Conservation (phyloP, 108 stramenopile species). For the Thalassiosira profunda region DNA sequence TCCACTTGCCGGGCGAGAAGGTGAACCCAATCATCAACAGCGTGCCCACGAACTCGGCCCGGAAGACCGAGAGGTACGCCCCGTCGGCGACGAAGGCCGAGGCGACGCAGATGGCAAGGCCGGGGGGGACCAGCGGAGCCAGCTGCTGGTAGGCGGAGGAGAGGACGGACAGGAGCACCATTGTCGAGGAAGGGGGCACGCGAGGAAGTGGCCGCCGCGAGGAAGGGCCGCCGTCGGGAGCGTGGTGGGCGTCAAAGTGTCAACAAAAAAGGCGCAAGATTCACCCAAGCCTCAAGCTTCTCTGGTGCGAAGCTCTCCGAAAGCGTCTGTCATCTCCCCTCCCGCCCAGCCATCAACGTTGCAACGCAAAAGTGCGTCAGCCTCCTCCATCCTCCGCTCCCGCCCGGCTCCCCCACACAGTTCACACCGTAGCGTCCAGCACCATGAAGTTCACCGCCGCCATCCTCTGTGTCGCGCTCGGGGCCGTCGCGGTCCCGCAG, state of each 20-base stretch:
- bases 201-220: neutral
- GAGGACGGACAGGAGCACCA: conserved; percentile 24
- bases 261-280: no score
- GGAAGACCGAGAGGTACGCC: conserved; percentile 60
- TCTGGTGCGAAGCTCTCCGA: no score
- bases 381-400: no score
- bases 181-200: neutral
- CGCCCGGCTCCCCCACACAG: neutral
- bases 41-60: conserved; percentile 82
- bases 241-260: neutral
- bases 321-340: conserved; percentile 1
- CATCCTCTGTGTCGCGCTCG: conserved; percentile 22
- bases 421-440: neutral
- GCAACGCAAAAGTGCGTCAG: no score
- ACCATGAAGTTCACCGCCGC: conserved; percentile 54
- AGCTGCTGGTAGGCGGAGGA: conserved; percentile 30
- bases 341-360: no score
- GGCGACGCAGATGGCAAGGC: conserved; percentile 60
- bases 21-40: conserved; percentile 86
- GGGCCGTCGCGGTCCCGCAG: conserved; percentile 23
- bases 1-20: conserved; percentile 92
- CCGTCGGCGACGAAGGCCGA: conserved; percentile 64
- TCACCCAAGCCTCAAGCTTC: no score
- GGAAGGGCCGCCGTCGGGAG: neutral
- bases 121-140: conserved; percentile 66